Percentiles rank a stretch among this genome's conserved stretches.
Evolutionary conservation across 345 rosid species (phyloP).

Genomic region (Geranium rotundifolium): DNA sequence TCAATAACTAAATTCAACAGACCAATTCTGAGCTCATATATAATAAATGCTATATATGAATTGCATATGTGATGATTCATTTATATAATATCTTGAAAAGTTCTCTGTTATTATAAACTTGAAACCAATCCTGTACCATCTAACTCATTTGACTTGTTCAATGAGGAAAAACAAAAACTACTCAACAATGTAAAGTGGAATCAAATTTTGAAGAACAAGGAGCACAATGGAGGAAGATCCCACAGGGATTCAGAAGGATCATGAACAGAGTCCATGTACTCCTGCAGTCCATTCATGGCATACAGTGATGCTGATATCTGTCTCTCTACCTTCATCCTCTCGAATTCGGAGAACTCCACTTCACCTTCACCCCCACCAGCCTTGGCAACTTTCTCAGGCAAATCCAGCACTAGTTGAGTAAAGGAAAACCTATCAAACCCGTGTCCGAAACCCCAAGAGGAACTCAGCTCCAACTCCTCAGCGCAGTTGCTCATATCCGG

Average conservation of each 20-base stretch:
- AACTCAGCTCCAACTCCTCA: slow-evolving; percentile 16
- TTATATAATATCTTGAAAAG: too few relatives aligned
- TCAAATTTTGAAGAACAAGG: slow-evolving; percentile 16
- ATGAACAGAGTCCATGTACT: slow-evolving; percentile 36
- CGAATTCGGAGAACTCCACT: slow-evolving; percentile 43
- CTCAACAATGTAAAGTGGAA: not conserved
- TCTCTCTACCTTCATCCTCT: slow-evolving; percentile 62
- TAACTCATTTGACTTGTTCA: not conserved
- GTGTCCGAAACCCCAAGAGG: slow-evolving; percentile 14
- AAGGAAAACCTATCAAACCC: slow-evolving; percentile 37
- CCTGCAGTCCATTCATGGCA: slow-evolving; percentile 67
- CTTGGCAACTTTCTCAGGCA: slow-evolving; percentile 19
- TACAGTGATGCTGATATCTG: slow-evolving; percentile 59
- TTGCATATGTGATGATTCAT: not conserved
- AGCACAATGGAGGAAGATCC: slow-evolving; percentile 64
- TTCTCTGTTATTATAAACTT: too few relatives aligned
- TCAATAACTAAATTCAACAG: too few relatives aligned
- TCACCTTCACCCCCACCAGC: slow-evolving; percentile 3
- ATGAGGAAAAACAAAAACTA: not conserved
- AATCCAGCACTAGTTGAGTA: slow-evolving; percentile 34
- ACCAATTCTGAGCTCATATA: too few relatives aligned
- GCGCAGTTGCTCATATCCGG: slow-evolving; percentile 47
- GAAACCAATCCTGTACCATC: not conserved
- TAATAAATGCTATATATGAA: too few relatives aligned
- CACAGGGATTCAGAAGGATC: slow-evolving; percentile 48